A percentile compares a stretch with the other conserved stretches of the same genome.
These are phyloP conservation scores for Cutaneotrichosporon daszewskae DNA, from an alignment of 1,284 basidiomycete species.

Conservation along the genomic window DNA sequence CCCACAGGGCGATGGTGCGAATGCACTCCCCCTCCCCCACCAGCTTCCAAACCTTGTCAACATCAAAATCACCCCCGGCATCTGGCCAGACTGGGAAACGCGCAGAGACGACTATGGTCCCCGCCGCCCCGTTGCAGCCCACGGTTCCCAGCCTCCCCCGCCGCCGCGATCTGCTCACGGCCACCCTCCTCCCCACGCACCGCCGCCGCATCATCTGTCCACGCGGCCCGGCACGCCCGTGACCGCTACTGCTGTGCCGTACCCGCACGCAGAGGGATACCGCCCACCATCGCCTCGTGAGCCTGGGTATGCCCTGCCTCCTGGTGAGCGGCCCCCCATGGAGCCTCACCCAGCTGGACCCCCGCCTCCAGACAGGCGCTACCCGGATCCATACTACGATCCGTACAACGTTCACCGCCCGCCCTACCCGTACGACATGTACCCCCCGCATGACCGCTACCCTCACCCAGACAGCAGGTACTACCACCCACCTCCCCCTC, in stretches of 20 bases:
- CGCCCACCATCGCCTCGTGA: conserved; percentile 14
- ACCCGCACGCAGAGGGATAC: conserved; percentile 12
- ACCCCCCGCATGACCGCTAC: conserved; percentile 11
- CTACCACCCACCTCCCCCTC: conserved; percentile 10
- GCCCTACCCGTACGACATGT: conserved; percentile 12
- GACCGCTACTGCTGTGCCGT: conserved; percentile 13
- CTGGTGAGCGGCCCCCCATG: conserved; percentile 1
- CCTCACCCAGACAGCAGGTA: too few relatives aligned
- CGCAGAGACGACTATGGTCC: conserved; percentile 29
- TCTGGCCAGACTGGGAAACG: conserved; percentile 45
- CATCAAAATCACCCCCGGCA: conserved; percentile 35
- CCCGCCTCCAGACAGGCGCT: too few relatives aligned
- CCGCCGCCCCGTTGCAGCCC: conserved; percentile 10
- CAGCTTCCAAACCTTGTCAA: conserved; percentile 38
- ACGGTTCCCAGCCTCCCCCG: conserved; percentile 4
- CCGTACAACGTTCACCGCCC: conserved; percentile 15
- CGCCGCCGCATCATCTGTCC: conserved; percentile 12
- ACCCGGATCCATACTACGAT: too few relatives aligned
- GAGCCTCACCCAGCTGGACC: neutral
- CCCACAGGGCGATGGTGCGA: conserved; percentile 38
- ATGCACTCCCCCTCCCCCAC: conserved; percentile 38
- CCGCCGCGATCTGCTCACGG: conserved; percentile 4
- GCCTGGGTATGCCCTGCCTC: neutral
- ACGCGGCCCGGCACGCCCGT: conserved; percentile 15
- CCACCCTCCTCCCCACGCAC: conserved; percentile 12